A percentile compares a stretch with the other conserved stretches of the same genome.
phyloP scores from a whole-genome alignment of 495 filamentous ascomycete genomes.

The Xylaria intraflava region DNA sequence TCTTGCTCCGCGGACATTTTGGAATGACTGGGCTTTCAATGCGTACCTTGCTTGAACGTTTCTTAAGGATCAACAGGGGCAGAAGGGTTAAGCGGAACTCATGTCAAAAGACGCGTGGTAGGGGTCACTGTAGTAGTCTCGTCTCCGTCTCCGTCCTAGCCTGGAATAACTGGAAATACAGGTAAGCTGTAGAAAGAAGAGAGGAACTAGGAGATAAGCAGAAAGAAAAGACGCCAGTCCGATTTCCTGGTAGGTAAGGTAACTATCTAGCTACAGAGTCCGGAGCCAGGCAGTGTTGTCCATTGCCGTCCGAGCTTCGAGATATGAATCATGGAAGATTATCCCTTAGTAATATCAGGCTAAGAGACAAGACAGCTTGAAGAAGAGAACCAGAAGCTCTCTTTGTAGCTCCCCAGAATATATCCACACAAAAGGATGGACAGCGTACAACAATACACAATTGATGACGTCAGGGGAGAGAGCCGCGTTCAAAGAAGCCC shows the following conservation, averaged over 20 bases:
- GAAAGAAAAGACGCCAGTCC: background rate
- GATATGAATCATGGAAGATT: too few species aligned
- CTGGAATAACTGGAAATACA: background rate
- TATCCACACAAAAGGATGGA: too few species aligned
- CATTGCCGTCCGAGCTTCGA: too few species aligned
- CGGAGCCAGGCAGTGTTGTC: too few species aligned
- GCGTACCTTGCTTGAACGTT: background rate
- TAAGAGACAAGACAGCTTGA: too few species aligned
- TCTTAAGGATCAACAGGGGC: background rate
- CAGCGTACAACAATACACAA: too few species aligned
- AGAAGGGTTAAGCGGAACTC: background rate
- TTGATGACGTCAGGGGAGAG: too few species aligned
- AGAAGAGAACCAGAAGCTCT: too few species aligned
- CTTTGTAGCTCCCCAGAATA: too few species aligned
- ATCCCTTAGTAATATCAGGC: too few species aligned
- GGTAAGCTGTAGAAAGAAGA: background rate
- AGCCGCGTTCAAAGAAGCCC: too few species aligned
- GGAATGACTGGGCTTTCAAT: background rate
- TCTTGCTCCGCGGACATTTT: conserved; percentile 25
- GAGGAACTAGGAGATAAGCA: background rate
- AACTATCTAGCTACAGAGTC: too few species aligned
- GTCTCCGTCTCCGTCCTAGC: background rate
- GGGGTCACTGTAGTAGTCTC: background rate
- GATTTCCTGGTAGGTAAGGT: background rate
- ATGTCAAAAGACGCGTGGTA: background rate